These are phyloP conservation scores for Boletellus ananas DNA, from an alignment of 768 basidiomycete species.

Conservation along the genomic window DNA sequence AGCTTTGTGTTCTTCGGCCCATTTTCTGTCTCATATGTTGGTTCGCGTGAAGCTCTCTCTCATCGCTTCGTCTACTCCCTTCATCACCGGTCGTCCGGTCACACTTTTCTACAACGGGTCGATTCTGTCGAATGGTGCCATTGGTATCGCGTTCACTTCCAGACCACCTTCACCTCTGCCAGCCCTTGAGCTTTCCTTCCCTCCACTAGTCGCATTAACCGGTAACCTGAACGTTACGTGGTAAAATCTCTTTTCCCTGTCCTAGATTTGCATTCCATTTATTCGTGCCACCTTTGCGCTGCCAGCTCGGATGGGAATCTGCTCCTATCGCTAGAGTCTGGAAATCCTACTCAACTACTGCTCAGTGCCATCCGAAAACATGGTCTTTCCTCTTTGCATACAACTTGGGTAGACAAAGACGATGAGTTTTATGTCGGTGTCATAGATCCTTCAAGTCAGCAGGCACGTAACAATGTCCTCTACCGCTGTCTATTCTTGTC, in stretches of 20 bases:
- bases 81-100: constrained; percentile 69
- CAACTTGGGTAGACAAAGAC: constrained; percentile 41
- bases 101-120: constrained; percentile 60
- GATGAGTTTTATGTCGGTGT: constrained; percentile 58
- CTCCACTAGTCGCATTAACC: constrained; percentile 44
- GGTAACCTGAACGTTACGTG: constrained; percentile 47
- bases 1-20: background rate
- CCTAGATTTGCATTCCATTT: background rate
- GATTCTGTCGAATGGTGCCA: constrained; percentile 60
- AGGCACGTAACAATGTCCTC: background rate
- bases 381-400: constrained; percentile 24
- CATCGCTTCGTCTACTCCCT: constrained; percentile 71
- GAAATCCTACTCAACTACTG: constrained; percentile 60
- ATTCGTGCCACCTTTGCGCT: background rate
- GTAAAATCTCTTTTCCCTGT: constrained; percentile 30
- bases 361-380: constrained; percentile 47
- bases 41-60: constrained; percentile 51
- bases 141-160: constrained; percentile 54
- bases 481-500: background rate
- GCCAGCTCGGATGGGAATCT: constrained; percentile 66
- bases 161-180: constrained; percentile 12
- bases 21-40: background rate
- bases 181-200: constrained; percentile 26
- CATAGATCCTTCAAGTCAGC: constrained; percentile 14
- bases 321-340: constrained; percentile 50